phyloP scores from a whole-genome alignment of 2,329 filamentous ascomycete genomes.

The Neonectria ditissima region DNA sequence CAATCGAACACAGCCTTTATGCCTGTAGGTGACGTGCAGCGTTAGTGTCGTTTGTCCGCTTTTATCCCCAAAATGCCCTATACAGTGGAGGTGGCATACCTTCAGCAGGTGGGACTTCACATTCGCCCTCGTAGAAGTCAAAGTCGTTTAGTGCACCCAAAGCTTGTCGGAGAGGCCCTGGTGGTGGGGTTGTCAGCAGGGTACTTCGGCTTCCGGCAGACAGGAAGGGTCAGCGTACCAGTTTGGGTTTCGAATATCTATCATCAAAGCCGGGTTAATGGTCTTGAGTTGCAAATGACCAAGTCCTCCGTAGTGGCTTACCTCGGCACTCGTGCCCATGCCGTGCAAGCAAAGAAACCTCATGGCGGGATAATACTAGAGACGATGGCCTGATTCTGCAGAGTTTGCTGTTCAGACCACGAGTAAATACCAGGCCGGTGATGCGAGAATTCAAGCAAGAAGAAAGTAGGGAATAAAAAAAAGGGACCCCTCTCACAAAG shows the following conservation, averaged over 20 bases:
- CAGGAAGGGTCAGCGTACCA: neutral
- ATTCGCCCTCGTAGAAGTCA: slow-evolving; percentile 15
- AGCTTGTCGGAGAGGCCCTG: slow-evolving; percentile 10
- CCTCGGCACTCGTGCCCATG: slow-evolving; percentile 20
- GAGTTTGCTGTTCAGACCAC: neutral
- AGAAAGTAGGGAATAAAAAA: neutral
- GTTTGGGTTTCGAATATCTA: slow-evolving; percentile 16
- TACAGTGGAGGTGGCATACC: neutral
- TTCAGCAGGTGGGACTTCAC: slow-evolving; percentile 10
- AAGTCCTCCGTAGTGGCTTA: neutral
- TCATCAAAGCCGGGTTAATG: neutral
- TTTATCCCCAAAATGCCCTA: neutral
- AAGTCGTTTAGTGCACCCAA: slow-evolving; percentile 5
- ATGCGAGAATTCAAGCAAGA: neutral
- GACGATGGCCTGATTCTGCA: neutral
- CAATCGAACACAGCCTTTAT: slow-evolving; percentile 7
- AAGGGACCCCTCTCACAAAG: neutral
- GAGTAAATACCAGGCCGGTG: neutral
- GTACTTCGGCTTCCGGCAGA: neutral
- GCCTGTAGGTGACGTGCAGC: neutral
- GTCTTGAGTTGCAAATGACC: neutral
- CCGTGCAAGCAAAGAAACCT: slow-evolving; percentile 21
- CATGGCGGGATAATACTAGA: neutral
- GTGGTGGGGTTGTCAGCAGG: neutral
- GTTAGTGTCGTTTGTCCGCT: neutral